Base-by-base conservation (phyloP, 1,139 yeast genomes). In the Geotrichum candidum region DNA sequence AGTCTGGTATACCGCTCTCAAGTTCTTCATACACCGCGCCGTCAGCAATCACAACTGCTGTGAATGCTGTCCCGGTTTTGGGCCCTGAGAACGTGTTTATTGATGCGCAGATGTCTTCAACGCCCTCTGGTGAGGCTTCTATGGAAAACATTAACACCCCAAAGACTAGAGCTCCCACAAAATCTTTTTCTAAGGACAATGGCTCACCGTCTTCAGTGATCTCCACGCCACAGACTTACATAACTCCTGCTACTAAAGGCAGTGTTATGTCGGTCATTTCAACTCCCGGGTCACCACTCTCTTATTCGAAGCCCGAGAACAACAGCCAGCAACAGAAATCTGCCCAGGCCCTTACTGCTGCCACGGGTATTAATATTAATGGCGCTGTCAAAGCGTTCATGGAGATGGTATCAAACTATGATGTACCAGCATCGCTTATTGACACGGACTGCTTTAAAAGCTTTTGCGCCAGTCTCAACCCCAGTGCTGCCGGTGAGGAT, bases 401-500 rank as follows among this genome's bases (percentile, higher is more conserved):
- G 18, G 56, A 59, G 41, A 55, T 59, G 54, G 56, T 59, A 5
- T 48, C 57, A 6, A 53, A 59, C 27, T 56, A 59, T 22, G 56
- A 59, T 22, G 54, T 59, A 7, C 61, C 61, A 2, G 53, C 57
- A 7, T 22, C 54, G 11, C 23, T 59, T 2, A 25, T 59, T 29
- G 59, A 59, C 9, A 55, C 59, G 9, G 51, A 45, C 2, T 46
- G 58, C n/a, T 59, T 59, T 53, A 59, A 55, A 29, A 55, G 27
- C 51, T 59, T 59, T 33, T 59, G 61, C 38, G 29, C 25, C 10
- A 45, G 53, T n/a, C 45, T 59, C 31, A 59, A 59, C 31, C 61
- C 61, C 5, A n/a, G 48, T 1, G 58, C 61, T 13, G 46, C 15
- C 10, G 45, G 46, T 2, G 29, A 15, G 2, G 56, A 55, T 5